These are phyloP conservation scores for Penicillium alfredii DNA, from an alignment of 495 filamentous ascomycete species.

Conservation along the genomic window DNA sequence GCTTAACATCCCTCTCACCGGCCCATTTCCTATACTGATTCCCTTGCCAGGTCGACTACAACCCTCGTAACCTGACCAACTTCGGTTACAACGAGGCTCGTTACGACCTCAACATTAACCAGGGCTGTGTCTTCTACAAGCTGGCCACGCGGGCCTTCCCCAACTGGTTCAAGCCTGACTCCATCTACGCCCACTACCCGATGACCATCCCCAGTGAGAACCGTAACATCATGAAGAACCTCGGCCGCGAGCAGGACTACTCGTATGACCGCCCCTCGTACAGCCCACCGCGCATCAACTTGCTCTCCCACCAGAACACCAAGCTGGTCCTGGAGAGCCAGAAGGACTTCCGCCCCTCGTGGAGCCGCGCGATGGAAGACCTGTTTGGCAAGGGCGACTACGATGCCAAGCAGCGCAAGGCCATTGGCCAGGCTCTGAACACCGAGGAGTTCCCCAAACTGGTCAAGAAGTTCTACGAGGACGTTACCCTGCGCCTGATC, in stretches of 20 bases:
- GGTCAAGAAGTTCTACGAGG: conserved; percentile 52
- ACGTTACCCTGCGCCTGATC: conserved; percentile 60
- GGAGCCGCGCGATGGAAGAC: conserved; percentile 50
- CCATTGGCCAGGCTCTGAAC: conserved; percentile 39
- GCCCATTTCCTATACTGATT: conserved; percentile 8
- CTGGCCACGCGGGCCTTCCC: conserved; percentile 75
- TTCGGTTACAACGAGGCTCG: conserved; percentile 70
- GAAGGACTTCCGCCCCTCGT: conserved; percentile 58
- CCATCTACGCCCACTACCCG: conserved; percentile 82
- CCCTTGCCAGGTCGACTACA: conserved; percentile 51
- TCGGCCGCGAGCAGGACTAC: conserved; percentile 67
- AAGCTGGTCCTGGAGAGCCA: conserved; percentile 57
- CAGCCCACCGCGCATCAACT: conserved; percentile 44
- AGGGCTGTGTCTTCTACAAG: conserved; percentile 84
- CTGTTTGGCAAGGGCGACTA: conserved; percentile 50
- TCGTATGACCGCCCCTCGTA: conserved; percentile 59
- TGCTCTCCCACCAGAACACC: conserved; percentile 56
- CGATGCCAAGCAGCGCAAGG: conserved; percentile 42
- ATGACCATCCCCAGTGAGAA: conserved; percentile 76
- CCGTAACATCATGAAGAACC: conserved; percentile 61
- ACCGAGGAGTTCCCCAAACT: conserved; percentile 45
- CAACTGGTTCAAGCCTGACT: conserved; percentile 69
- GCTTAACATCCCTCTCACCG: background rate
- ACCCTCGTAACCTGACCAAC: conserved; percentile 72
- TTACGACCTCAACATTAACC: conserved; percentile 65